Evolutionary conservation across 306 rosid genomes (phyloP).

Genomic region (Ziziphus jujuba): DNA sequence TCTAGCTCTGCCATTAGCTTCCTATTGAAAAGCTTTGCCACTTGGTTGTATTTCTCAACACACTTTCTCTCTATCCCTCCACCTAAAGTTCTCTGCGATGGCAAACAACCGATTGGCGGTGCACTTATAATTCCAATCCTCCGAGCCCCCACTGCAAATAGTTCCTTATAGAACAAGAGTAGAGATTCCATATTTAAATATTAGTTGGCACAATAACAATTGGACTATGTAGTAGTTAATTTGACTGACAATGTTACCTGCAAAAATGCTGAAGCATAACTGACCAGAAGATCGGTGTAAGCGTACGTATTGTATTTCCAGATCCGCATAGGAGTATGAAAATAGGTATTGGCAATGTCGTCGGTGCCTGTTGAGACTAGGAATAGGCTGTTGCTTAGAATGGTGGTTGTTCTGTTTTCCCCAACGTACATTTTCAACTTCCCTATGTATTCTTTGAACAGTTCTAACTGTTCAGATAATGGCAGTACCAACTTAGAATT

Average conservation of each 20-base stretch:
- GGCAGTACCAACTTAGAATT: not conserved
- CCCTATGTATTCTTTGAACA: conserved; percentile 11
- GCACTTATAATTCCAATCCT: conserved; percentile 2
- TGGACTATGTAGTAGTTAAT: not conserved
- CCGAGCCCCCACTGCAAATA: conserved; percentile 9
- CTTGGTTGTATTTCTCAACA: not conserved
- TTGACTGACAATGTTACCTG: not conserved
- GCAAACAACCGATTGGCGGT: conserved; percentile 24
- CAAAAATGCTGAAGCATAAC: conserved; percentile 9
- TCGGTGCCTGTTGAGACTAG: conserved; percentile 9
- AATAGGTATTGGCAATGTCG: conserved; percentile 24
- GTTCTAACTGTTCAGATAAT: not conserved
- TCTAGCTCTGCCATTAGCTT: conserved; percentile 2
- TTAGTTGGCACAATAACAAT: too few species aligned
- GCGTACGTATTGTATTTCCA: not conserved
- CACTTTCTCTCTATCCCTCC: conserved; percentile 17
- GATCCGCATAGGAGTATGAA: conserved; percentile 9
- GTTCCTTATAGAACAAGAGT: not conserved
- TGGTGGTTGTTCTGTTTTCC: conserved; percentile 2
- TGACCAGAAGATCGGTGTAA: conserved; percentile 11
- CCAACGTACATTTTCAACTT: conserved; percentile 12
- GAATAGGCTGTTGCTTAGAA: conserved; percentile 9
- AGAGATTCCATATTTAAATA: too few species aligned
- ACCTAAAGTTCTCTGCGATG: conserved; percentile 7
- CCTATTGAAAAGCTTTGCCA: not conserved